These are phyloP conservation scores for Huntiella savannae DNA, from an alignment of 2,329 filamentous ascomycete genomes.

Conservation along the genomic window DNA sequence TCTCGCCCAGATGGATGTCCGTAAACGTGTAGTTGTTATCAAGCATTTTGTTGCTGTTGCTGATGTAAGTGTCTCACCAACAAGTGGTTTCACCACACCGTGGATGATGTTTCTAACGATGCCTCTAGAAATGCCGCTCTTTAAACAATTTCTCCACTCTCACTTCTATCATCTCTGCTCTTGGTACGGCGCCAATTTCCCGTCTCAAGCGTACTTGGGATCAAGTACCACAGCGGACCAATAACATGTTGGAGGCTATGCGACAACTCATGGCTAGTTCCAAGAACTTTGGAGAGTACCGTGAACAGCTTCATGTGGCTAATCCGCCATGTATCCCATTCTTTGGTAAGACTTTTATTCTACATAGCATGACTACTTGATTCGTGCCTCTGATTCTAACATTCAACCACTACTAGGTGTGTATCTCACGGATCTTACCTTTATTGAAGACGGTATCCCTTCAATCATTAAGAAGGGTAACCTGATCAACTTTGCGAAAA, in stretches of 20 bases:
- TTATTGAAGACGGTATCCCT: slow-evolving; percentile 95
- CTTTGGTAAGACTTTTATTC: slow-evolving; percentile 44
- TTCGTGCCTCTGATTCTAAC: not conserved
- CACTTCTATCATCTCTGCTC: slow-evolving; percentile 90
- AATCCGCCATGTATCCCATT: slow-evolving; percentile 97
- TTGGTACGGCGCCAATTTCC: slow-evolving; percentile 87
- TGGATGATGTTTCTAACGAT: too few species aligned
- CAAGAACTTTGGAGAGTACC: slow-evolving; percentile 95
- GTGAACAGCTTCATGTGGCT: slow-evolving; percentile 76
- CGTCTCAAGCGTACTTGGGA: slow-evolving; percentile 88
- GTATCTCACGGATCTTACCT: slow-evolving; percentile 90
- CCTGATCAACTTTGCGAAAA: slow-evolving; percentile 96
- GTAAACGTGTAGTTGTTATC: slow-evolving; percentile 90
- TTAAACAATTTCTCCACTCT: slow-evolving; percentile 96
- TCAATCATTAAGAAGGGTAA: slow-evolving; percentile 92
- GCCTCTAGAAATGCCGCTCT: slow-evolving; percentile 61
- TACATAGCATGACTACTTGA: not conserved
- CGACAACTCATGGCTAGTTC: slow-evolving; percentile 88
- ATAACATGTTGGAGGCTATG: slow-evolving; percentile 70
- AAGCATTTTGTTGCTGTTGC: slow-evolving; percentile 96
- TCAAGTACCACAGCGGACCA: slow-evolving; percentile 72
- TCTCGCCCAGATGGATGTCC: slow-evolving; percentile 78
- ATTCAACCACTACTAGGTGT: slow-evolving; percentile 41
- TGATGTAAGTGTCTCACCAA: slow-evolving; percentile 44
- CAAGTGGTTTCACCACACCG: not conserved